phyloP scores from a whole-genome alignment of 139 green algal species.

The Chlamydomonas sphaeroides region DNA sequence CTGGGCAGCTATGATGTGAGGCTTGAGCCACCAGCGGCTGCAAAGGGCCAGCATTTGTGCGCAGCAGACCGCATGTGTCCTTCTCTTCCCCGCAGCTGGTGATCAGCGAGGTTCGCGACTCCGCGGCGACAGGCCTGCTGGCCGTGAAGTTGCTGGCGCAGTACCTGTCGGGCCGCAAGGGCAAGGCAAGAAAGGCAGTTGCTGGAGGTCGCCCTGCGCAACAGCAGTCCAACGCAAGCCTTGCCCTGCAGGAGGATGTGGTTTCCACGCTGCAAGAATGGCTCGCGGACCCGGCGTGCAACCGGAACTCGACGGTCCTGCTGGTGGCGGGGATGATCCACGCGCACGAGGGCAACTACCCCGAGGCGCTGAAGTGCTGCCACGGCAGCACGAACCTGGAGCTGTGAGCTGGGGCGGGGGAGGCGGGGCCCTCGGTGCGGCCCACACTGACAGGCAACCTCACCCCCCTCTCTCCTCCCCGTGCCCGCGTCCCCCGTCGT shows the following conservation, averaged over 20 bases:
- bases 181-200: slow-evolving; percentile 69
- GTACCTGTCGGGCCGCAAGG: slow-evolving; percentile 70
- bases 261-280: slow-evolving; percentile 76
- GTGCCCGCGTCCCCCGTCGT: neutral
- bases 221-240: too few species aligned
- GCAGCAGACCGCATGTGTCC: neutral
- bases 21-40: too few species aligned
- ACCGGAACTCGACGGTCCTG: slow-evolving; percentile 81
- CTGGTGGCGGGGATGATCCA: slow-evolving; percentile 86
- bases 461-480: too few species aligned
- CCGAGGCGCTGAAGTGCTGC: slow-evolving; percentile 92
- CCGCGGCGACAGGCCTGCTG: slow-evolving; percentile 79
- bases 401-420: slow-evolving; percentile 62
- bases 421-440: too few species aligned
- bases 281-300: slow-evolving; percentile 80
- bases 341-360: slow-evolving; percentile 86
- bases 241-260: slow-evolving; percentile 62
- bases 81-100: slow-evolving; percentile 81
- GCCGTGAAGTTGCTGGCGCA: slow-evolving; percentile 92
- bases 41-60: too few species aligned
- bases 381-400: slow-evolving; percentile 79
- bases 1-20: slow-evolving; percentile 91
- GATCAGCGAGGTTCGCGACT: slow-evolving; percentile 86
- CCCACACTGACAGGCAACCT: too few species aligned
- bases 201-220: too few species aligned